Percentiles rank a stretch among this genome's conserved stretches.
Conservation (phyloP, 306 rosid species). For the Cucumis cinereus region DNA sequence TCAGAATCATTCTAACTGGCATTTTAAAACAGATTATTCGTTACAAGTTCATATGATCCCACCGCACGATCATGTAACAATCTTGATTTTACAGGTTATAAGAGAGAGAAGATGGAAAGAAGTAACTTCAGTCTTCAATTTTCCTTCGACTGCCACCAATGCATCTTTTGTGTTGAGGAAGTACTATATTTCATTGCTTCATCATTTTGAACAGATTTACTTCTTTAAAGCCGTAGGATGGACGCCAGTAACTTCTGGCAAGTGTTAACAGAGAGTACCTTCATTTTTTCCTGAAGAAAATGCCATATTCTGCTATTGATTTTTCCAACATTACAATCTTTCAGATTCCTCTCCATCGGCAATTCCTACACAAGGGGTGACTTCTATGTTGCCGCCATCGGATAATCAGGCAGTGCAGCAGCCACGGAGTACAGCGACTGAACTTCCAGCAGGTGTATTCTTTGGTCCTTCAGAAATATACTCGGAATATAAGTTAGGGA, state of each 20-base stretch:
- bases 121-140: constrained; percentile 70
- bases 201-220: constrained; percentile 69
- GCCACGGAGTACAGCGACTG: constrained; percentile 21
- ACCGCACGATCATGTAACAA: neutral
- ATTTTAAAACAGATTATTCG: neutral
- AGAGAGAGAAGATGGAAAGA: constrained; percentile 84
- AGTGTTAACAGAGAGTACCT: constrained; percentile 4
- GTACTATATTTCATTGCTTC: constrained; percentile 67
- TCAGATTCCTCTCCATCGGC: constrained; percentile 36
- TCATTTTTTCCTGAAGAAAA: neutral
- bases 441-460: constrained; percentile 42
- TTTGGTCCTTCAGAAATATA: neutral
- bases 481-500: neutral
- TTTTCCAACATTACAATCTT: constrained; percentile 10
- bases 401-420: constrained; percentile 31
- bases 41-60: neutral
- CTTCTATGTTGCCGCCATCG: constrained; percentile 19
- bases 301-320: neutral
- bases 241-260: constrained; percentile 32
- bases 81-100: constrained; percentile 39
- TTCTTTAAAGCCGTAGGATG: constrained; percentile 49
- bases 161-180: constrained; percentile 86
- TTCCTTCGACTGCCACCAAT: constrained; percentile 92
- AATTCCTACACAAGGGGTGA: constrained; percentile 19
- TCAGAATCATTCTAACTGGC: neutral